Conservation (phyloP, 805 yeast genomes). For the Wickerhamomyces chaumierensis region DNA sequence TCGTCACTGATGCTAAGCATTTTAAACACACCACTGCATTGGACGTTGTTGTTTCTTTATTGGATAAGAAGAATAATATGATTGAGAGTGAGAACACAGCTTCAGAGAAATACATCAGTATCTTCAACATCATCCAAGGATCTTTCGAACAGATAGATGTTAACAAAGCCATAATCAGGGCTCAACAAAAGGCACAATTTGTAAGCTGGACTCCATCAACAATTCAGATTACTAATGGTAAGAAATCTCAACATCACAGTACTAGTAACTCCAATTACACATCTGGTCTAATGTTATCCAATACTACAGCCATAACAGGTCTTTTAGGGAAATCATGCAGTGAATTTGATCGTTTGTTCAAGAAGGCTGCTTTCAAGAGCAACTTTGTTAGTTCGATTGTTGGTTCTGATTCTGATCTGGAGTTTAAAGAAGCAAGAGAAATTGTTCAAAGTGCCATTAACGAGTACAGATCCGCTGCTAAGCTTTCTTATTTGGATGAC, state of each 20-base stretch:
- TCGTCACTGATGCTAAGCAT: constrained; percentile 45
- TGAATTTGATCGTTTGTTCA: constrained; percentile 73
- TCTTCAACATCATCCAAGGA: constrained; percentile 61
- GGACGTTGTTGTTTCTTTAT: constrained; percentile 73
- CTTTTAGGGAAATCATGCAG: constrained; percentile 54
- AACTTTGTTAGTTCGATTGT: constrained; percentile 44
- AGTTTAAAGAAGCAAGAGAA: constrained; percentile 69
- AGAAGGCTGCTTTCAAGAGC: constrained; percentile 74
- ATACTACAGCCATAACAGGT: constrained; percentile 64
- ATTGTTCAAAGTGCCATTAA: constrained; percentile 67
- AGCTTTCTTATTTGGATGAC: constrained; percentile 33
- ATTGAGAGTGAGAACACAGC: constrained; percentile 37
- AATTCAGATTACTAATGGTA: constrained; percentile 67
- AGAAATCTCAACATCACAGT: constrained; percentile 46
- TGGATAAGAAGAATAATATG: constrained; percentile 71
- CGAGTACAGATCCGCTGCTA: constrained; percentile 65
- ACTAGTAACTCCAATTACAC: constrained; percentile 32
- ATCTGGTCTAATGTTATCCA: constrained; percentile 76
- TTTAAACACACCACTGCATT: constrained; percentile 67
- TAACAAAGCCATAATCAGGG: constrained; percentile 51
- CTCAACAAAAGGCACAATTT: constrained; percentile 59
- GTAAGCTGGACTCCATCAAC: constrained; percentile 82
- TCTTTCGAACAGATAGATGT: constrained; percentile 56
- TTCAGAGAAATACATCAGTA: constrained; percentile 42
- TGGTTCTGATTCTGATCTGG: constrained; percentile 34